Percentiles rank a stretch among this genome's conserved stretches.
phyloP scores from a whole-genome alignment of 495 filamentous ascomycete species.

The Hypoxylon subgilvum region DNA sequence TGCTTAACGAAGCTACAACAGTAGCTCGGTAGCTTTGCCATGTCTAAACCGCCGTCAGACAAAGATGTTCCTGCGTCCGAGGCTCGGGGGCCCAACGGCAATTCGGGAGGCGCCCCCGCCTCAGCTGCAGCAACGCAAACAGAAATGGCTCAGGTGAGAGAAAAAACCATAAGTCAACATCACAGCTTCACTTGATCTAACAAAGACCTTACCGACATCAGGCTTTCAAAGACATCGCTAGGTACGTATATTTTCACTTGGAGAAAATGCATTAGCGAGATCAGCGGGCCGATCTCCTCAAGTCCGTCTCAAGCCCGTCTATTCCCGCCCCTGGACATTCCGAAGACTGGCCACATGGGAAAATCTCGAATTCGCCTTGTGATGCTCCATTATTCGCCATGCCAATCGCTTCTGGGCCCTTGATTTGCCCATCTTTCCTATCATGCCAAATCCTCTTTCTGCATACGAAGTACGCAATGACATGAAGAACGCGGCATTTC shows the following conservation, averaged over 20 bases:
- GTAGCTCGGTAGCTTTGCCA: constrained; percentile 22
- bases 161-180: too few species aligned
- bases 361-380: constrained; percentile 15
- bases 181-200: constrained; percentile 24
- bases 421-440: constrained; percentile 23
- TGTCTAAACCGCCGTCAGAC: constrained; percentile 28
- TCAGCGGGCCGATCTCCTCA: constrained; percentile 24
- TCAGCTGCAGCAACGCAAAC: constrained; percentile 26
- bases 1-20: neutral
- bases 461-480: constrained; percentile 21
- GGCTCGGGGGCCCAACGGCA: constrained; percentile 10
- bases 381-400: constrained; percentile 29
- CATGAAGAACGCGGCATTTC: constrained; percentile 12
- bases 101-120: constrained; percentile 2
- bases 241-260: constrained; percentile 43
- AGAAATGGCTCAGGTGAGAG: constrained; percentile 42
- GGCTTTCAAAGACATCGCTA: constrained; percentile 56
- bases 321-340: constrained; percentile 19
- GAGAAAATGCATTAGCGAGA: constrained; percentile 14
- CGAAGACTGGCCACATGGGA: constrained; percentile 27
- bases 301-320: too few species aligned
- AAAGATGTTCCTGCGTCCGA: constrained; percentile 10
- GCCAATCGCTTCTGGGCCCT: constrained; percentile 23
- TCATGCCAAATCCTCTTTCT: constrained; percentile 32
- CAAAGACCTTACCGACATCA: constrained; percentile 36